A percentile compares a stretch with the other conserved stretches of the same genome.
Evolutionary conservation across 106 monocot genomes (phyloP).

Genomic region (Allium fistulosum): DNA sequence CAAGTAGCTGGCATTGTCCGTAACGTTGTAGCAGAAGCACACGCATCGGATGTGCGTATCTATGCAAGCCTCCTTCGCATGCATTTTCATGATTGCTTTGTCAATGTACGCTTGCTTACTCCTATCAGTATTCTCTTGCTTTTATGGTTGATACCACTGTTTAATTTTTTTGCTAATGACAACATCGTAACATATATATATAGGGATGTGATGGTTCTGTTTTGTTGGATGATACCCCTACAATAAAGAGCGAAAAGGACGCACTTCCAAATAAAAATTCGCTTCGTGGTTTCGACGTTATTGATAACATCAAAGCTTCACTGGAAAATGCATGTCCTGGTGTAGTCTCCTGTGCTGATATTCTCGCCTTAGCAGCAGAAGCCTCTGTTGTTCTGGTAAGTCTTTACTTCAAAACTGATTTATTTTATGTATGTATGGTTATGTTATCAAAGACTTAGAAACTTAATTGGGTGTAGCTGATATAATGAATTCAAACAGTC

Average conservation of each 20-base stretch:
- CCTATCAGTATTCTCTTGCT: slow-evolving; percentile 28
- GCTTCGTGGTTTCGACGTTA: slow-evolving; percentile 29
- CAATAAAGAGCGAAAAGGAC: slow-evolving; percentile 29
- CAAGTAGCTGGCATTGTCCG: slow-evolving; percentile 13
- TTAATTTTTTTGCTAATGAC: slow-evolving; percentile 43
- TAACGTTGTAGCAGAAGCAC: slow-evolving; percentile 12
- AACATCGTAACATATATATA: background rate
- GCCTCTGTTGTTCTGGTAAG: slow-evolving; percentile 17
- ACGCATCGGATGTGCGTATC: slow-evolving; percentile 39
- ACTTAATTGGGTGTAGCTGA: background rate
- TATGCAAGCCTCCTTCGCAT: slow-evolving; percentile 56
- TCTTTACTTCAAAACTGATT: background rate
- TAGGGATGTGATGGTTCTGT: slow-evolving; percentile 51
- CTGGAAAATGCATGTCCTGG: slow-evolving; percentile 31
- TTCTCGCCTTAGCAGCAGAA: slow-evolving; percentile 32
- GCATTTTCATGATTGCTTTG: slow-evolving; percentile 79
- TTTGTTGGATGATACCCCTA: slow-evolving; percentile 21
- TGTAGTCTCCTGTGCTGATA: slow-evolving; percentile 44
- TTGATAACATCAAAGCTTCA: slow-evolving; percentile 25
- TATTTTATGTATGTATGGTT: background rate
- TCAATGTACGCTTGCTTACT: slow-evolving; percentile 34
- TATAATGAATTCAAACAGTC: slow-evolving; percentile 10
- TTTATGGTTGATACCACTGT: slow-evolving; percentile 13
- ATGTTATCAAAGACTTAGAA: background rate
- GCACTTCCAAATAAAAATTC: slow-evolving; percentile 37